Evolutionary conservation across 805 yeast genomes (phyloP).

Genomic region (Candida fluviatilis): DNA sequence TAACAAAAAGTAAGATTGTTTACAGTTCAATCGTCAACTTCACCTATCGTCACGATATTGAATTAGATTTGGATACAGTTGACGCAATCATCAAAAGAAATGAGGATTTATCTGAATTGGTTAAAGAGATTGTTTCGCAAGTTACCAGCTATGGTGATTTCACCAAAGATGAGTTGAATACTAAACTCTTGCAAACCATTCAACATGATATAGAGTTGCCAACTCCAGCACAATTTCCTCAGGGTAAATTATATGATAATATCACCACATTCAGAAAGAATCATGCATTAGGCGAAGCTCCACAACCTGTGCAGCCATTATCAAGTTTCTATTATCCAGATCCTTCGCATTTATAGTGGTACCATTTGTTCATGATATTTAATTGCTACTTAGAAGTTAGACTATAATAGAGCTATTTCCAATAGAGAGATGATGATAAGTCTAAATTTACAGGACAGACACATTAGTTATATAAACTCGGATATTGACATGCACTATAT

Average conservation of each 20-base stretch:
- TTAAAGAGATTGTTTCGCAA: conserved; percentile 3
- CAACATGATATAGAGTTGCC: conserved; percentile 18
- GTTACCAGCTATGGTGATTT: not conserved
- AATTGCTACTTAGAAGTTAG: not conserved
- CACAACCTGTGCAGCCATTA: conserved; percentile 44
- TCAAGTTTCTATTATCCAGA: conserved; percentile 22
- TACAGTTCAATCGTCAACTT: conserved; percentile 25
- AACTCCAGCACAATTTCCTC: conserved; percentile 41
- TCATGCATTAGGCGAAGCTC: conserved; percentile 54
- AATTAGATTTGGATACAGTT: conserved; percentile 21
- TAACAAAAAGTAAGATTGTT: conserved; percentile 15
- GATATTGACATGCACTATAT: no score
- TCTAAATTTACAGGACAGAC: no score
- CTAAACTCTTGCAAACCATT: conserved; percentile 12
- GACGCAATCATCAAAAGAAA: conserved; percentile 14
- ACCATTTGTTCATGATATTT: not conserved
- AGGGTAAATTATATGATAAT: conserved; percentile 43
- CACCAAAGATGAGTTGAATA: not conserved
- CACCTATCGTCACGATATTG: conserved; percentile 17
- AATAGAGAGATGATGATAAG: no score
- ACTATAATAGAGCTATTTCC: not conserved
- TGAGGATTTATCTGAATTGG: conserved; percentile 3
- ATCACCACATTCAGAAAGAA: conserved; percentile 54
- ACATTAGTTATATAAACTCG: no score
- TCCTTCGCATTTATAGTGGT: conserved; percentile 14